Evolutionary conservation across 2,329 filamentous ascomycete species (phyloP).

Genomic region (Didymella arachidicola): DNA sequence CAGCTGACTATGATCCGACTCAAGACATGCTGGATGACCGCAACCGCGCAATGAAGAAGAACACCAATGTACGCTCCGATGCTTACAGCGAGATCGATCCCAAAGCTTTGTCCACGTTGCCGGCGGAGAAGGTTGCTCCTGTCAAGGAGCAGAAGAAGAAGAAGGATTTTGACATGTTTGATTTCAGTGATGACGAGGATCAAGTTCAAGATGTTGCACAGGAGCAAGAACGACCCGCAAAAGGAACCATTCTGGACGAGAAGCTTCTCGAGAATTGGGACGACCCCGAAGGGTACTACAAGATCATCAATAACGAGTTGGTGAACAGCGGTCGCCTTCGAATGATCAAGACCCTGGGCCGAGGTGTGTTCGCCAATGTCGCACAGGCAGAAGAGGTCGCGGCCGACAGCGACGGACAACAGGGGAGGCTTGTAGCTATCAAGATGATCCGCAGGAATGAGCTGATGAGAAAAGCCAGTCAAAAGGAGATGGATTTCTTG

Average conservation of each 20-base stretch:
- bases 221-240: conserved; percentile 44
- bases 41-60: conserved; percentile 71
- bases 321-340: conserved; percentile 87
- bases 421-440: conserved; percentile 78
- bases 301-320: conserved; percentile 89
- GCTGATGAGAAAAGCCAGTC: conserved; percentile 87
- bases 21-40: conserved; percentile 87
- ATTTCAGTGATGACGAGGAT: conserved; percentile 73
- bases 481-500: conserved; percentile 93
- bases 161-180: conserved; percentile 70
- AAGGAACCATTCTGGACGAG: conserved; percentile 61
- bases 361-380: conserved; percentile 97
- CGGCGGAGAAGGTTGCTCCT: conserved; percentile 45
- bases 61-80: conserved; percentile 53
- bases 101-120: conserved; percentile 61
- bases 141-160: conserved; percentile 56
- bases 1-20: conserved; percentile 90
- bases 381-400: conserved; percentile 69
- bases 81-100: conserved; percentile 67
- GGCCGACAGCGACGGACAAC: conserved; percentile 49
- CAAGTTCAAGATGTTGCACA: conserved; percentile 61
- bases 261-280: conserved; percentile 92
- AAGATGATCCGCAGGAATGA: conserved; percentile 99
- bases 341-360: conserved; percentile 84
- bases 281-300: conserved; percentile 95